Evolutionary conservation across 2,329 filamentous ascomycete genomes (phyloP).

Genomic region (Xylaria sp.): DNA sequence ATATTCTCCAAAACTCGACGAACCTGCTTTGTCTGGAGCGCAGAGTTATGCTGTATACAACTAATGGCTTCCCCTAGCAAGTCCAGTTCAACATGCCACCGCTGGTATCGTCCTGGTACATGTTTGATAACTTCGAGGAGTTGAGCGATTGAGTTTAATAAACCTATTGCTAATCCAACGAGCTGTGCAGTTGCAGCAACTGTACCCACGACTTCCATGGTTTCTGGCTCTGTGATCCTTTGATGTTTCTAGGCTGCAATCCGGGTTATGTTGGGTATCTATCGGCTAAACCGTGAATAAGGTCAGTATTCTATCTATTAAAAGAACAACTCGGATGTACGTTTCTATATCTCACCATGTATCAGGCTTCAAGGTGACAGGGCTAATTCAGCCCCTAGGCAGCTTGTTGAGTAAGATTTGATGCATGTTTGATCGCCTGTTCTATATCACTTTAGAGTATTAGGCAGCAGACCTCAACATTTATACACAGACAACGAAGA

Average conservation of each 20-base stretch:
- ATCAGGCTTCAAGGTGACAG: too few species aligned
- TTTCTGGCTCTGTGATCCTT: background rate
- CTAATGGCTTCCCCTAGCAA: background rate
- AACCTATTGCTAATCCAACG: background rate
- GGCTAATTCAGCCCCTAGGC: too few species aligned
- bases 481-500: too few species aligned
- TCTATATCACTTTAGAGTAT: too few species aligned
- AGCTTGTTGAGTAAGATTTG: too few species aligned
- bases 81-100: background rate
- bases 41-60: background rate
- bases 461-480: too few species aligned
- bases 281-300: too few species aligned
- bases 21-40: background rate
- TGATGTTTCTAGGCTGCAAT: background rate
- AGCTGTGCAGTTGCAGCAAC: constrained; percentile 1
- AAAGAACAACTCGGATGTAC: too few species aligned
- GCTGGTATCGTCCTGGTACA: background rate
- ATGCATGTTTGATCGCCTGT: too few species aligned
- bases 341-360: too few species aligned
- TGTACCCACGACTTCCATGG: constrained; percentile 3
- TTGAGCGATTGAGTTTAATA: constrained; percentile 5
- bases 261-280: too few species aligned
- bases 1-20: background rate
- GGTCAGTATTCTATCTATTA: too few species aligned
- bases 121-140: background rate